These are phyloP conservation scores for Zymoseptoria brevis DNA, from an alignment of 2,329 filamentous ascomycete genomes.

Conservation along the genomic window DNA sequence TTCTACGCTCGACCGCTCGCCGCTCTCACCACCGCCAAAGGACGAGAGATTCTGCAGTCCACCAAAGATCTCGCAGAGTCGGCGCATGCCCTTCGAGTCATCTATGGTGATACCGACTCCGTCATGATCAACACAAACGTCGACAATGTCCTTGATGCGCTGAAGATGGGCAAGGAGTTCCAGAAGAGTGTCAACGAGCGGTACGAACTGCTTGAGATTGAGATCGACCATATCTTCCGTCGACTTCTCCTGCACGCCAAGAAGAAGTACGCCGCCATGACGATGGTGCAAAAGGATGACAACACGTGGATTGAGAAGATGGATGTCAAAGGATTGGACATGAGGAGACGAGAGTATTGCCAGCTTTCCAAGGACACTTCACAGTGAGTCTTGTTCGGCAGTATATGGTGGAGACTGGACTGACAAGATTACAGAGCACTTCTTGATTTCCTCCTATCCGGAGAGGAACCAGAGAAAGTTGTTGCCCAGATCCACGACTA, in stretches of 20 bases:
- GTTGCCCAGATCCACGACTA: constrained; percentile 90
- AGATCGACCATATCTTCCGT: constrained; percentile 95
- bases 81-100: constrained; percentile 75
- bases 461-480: constrained; percentile 81
- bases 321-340: constrained; percentile 96
- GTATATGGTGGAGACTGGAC: background rate
- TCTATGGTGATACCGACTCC: constrained; percentile 97
- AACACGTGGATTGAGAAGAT: constrained; percentile 90
- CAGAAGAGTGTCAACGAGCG: constrained; percentile 90
- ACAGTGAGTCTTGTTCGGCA: constrained; percentile 34
- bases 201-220: constrained; percentile 89
- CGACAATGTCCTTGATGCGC: constrained; percentile 80
- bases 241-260: constrained; percentile 91
- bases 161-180: constrained; percentile 90
- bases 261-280: constrained; percentile 98
- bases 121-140: constrained; percentile 99
- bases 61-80: constrained; percentile 94
- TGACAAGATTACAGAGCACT: constrained; percentile 49
- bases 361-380: constrained; percentile 92
- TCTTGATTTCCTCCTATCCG: constrained; percentile 89
- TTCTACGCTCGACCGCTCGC: constrained; percentile 95
- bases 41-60: constrained; percentile 90
- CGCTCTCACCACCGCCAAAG: constrained; percentile 93
- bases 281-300: constrained; percentile 71
- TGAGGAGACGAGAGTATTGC: constrained; percentile 96